Evolutionary conservation across 108 stramenopile species (phyloP).

Genomic region (Hondaea fermentalgiana): DNA sequence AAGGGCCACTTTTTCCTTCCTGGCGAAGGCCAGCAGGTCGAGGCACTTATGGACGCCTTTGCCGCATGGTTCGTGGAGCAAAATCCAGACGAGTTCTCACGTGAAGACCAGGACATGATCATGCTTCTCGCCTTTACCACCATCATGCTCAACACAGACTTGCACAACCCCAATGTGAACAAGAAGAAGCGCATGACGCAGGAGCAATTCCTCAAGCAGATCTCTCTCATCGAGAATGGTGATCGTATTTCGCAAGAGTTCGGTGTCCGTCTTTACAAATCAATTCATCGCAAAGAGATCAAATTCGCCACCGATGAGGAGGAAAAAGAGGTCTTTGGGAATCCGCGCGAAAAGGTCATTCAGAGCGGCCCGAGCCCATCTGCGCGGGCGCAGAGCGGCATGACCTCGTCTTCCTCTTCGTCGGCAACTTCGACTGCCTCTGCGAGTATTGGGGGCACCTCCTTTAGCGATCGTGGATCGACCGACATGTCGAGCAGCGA

Average conservation of each 20-base stretch:
- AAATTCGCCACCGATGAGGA: conserved; percentile 57
- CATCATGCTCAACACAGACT: conserved; percentile 86
- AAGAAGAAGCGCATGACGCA: conserved; percentile 74
- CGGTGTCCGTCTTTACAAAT: conserved; percentile 62
- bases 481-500: background rate
- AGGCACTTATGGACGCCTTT: conserved; percentile 15
- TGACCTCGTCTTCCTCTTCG: background rate
- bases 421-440: background rate
- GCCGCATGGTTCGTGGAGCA: background rate
- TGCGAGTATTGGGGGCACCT: background rate
- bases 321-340: background rate
- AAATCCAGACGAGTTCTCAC: background rate
- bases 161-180: conserved; percentile 74
- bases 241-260: conserved; percentile 64
- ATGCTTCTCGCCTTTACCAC: conserved; percentile 80
- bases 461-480: background rate
- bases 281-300: conserved; percentile 65
- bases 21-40: background rate
- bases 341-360: background rate
- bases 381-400: background rate
- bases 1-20: conserved; percentile 15
- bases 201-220: conserved; percentile 77
- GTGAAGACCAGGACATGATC: conserved; percentile 57
- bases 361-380: background rate
- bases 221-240: conserved; percentile 77